Evolutionary conservation across 139 green algal species (phyloP).

Genomic region (Asterochloris erici): DNA sequence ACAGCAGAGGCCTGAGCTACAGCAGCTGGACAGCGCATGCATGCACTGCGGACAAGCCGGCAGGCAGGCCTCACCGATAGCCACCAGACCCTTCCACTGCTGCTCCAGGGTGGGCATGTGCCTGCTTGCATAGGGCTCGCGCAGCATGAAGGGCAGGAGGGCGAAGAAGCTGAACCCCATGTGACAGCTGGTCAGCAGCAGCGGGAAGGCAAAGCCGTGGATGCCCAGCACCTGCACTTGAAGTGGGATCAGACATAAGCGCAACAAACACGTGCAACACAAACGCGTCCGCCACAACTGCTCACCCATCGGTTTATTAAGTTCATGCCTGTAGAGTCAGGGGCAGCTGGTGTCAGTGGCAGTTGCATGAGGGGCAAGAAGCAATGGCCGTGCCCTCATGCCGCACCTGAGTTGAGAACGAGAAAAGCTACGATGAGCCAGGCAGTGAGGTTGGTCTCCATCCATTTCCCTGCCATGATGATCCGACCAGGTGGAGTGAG

Average conservation of each 20-base stretch:
- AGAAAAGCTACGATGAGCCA: too few species aligned
- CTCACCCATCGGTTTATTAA: slow-evolving; percentile 6
- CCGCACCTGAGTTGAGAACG: too few species aligned
- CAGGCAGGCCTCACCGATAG: slow-evolving; percentile 30
- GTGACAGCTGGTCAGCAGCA: slow-evolving; percentile 55
- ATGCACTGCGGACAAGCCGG: neutral
- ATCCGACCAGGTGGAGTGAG: too few species aligned
- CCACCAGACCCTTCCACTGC: slow-evolving; percentile 47
- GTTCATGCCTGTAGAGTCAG: neutral
- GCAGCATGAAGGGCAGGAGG: slow-evolving; percentile 42
- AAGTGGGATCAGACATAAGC: too few species aligned
- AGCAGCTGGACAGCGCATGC: neutral
- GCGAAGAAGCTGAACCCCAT: slow-evolving; percentile 50
- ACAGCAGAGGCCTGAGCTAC: too few species aligned
- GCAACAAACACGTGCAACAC: too few species aligned
- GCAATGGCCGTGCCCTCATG: too few species aligned
- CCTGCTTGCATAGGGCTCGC: slow-evolving; percentile 1
- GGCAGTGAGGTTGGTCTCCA: too few species aligned
- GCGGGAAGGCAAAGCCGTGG: slow-evolving; percentile 53
- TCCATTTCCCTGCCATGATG: too few species aligned
- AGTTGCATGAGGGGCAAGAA: too few species aligned
- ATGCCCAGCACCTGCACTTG: neutral
- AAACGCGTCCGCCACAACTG: too few species aligned
- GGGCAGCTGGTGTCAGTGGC: too few species aligned
- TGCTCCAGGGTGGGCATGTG: slow-evolving; percentile 37